A percentile compares a stretch with the other conserved stretches of the same genome.
Conservation (phyloP, 257 asterid genomes). For the Scutellaria barbata region DNA sequence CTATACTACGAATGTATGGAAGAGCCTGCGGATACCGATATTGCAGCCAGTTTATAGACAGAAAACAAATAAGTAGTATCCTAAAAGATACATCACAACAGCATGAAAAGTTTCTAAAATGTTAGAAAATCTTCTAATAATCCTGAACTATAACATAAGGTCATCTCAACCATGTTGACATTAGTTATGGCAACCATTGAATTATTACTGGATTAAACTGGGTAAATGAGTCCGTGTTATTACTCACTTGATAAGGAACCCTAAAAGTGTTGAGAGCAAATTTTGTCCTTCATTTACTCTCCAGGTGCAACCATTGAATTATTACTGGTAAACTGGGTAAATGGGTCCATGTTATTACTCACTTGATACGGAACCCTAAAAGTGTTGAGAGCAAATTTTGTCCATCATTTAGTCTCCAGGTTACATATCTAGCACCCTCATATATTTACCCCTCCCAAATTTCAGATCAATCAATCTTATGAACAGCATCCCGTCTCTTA, state of each 20-base stretch:
- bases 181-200: background rate
- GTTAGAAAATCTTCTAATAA: background rate
- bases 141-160: background rate
- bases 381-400: background rate
- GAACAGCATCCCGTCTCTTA: background rate
- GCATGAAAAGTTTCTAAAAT: background rate
- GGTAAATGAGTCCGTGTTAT: background rate
- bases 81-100: background rate
- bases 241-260: background rate
- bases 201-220: background rate
- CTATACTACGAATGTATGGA: slow-evolving; percentile 88
- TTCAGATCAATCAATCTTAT: background rate
- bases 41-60: slow-evolving; percentile 26
- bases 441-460: background rate
- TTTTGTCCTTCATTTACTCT: background rate
- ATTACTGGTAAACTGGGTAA: background rate
- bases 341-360: background rate
- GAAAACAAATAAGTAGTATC: background rate
- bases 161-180: slow-evolving; percentile 9
- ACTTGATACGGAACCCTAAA: background rate
- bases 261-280: slow-evolving; percentile 5
- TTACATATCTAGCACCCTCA: background rate
- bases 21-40: slow-evolving; percentile 72
- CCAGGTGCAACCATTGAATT: background rate
- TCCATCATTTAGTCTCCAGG: background rate